Base-by-base conservation (phyloP, 176 grass and related monocot species). In the Sorghum bicolor region DNA sequence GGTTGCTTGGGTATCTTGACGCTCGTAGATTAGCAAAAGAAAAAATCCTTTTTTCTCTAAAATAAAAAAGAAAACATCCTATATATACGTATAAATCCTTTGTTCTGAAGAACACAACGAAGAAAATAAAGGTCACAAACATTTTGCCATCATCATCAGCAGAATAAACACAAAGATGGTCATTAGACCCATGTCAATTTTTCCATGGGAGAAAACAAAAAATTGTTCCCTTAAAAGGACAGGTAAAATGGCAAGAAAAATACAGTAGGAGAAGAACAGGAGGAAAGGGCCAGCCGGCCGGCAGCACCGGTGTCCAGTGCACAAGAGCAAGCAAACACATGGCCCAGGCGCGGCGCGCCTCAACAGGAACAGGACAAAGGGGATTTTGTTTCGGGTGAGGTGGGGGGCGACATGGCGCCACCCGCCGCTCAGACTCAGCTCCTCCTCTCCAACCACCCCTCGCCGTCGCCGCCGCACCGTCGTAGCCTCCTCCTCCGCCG, bases 401-500 rank as follows among this genome's bases (percentile, higher is more conserved):
- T 19, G 1, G 31, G n/a, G 10, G 25, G 25, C n/a, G 57, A 22
- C 81, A 85, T 86, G 88, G 41, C 83, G 77, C 62, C 77, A 36
- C 7, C 63, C 39, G 64, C 53, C 52, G 44, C 83, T 48, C 64
- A 14, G 25, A 36, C 78, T 48, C 70, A 25, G 39, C 70, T 53
- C 9, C 71, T 89, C 88, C 25, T 57, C 33, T 26, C 72, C 77
- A 80, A 26, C 66, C 77, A 84, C 16, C 55, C 20, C 37, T 79
- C 52, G 1, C 53, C 30, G 6, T 79, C 38, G 2, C 66, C n/a
- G 7, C 43, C 10, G 64, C 41, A n/a, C 2, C 68, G 26, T 11
- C 69, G 24, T 2, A 11, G 5, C 40, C 22, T 44, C 41, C 44
- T 12, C 66, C 75, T 7, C 87, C 57, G 5, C 70, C 4, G 13